Conservation (phyloP, 371 early-diverging fungal genomes). For the Mucor saturninus region DNA sequence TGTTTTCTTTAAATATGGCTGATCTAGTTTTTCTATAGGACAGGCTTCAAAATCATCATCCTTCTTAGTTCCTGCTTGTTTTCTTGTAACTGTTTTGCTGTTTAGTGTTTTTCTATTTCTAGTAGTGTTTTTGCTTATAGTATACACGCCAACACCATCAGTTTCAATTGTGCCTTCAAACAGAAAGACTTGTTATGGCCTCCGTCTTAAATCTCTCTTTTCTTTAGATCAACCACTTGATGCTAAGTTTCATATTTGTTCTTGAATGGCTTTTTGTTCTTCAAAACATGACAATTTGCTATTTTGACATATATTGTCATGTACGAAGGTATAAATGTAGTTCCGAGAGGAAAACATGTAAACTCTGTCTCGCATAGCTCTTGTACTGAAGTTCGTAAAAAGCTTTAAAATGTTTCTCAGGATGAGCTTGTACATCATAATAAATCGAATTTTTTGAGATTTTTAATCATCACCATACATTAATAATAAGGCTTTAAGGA, state of each 20-base stretch:
- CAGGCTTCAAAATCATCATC: not conserved
- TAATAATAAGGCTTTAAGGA: no score
- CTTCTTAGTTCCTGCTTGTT: not conserved
- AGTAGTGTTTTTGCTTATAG: not conserved
- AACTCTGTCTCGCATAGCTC: not conserved
- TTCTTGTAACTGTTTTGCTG: not conserved
- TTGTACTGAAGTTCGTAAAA: not conserved
- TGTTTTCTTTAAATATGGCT: not conserved
- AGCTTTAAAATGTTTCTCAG: not conserved
- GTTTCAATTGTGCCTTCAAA: conserved; percentile 10
- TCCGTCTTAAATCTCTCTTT: no score
- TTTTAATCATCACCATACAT: no score
- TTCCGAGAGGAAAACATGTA: not conserved
- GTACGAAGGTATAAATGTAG: not conserved
- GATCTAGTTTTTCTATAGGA: conserved; percentile 1
- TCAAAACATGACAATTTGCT: no score
- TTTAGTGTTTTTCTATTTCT: not conserved
- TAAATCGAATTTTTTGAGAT: no score
- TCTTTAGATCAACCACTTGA: not conserved
- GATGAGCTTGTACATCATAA: not conserved
- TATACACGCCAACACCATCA: conserved; percentile 12
- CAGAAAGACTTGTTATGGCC: no score
- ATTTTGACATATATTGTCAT: not conserved
- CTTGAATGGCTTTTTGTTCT: no score
- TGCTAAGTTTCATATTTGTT: not conserved